These are phyloP conservation scores for Takashimella tepidaria DNA, from an alignment of 1,284 basidiomycete species.

Conservation along the genomic window DNA sequence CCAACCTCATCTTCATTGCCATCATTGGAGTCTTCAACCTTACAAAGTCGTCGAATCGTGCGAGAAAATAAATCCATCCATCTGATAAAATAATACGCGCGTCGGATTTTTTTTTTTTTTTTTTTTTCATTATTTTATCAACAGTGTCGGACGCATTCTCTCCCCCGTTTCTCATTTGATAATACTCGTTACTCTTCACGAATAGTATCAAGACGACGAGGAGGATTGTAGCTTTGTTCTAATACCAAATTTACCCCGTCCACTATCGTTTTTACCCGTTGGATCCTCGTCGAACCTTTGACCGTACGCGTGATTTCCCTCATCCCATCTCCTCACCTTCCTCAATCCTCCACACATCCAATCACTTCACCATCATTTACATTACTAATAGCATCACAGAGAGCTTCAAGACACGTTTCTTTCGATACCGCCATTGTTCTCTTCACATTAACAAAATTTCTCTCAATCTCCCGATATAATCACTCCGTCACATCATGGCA, in stretches of 20 bases:
- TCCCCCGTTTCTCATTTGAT: no score
- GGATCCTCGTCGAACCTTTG: background rate
- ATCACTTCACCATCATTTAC: background rate
- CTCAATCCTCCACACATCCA: background rate
- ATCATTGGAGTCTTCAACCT: no score
- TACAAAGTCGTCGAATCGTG: no score
- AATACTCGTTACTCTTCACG: no score
- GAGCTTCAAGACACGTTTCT: background rate
- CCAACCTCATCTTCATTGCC: no score
- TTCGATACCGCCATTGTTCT: no score
- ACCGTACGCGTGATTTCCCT: background rate
- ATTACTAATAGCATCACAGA: background rate
- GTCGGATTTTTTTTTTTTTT: no score
- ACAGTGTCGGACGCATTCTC: no score
- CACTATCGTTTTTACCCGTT: background rate
- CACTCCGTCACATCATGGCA: slow-evolving; percentile 14
- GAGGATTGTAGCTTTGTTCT: background rate
- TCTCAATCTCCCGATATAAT: background rate
- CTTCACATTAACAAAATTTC: no score
- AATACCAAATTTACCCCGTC: background rate
- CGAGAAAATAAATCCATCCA: no score
- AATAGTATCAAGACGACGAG: background rate
- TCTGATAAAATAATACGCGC: no score
- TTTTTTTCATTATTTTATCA: no score
- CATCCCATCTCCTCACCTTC: background rate